These are phyloP conservation scores for Knoxdaviesia capensis DNA, from an alignment of 2,329 filamentous ascomycete species.

Conservation along the genomic window DNA sequence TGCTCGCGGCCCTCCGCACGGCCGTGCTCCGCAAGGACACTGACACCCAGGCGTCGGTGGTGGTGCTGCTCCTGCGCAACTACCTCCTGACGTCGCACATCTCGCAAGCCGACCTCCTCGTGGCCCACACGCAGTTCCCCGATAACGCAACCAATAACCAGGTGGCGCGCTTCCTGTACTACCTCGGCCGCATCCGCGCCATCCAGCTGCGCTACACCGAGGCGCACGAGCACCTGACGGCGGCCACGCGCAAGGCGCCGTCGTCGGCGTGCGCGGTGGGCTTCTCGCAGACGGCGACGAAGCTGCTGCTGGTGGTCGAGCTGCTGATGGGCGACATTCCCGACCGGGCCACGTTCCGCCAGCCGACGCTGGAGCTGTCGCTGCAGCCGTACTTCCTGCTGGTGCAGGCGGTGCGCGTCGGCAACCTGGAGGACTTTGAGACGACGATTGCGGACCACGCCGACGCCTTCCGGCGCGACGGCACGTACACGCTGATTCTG, in stretches of 20 bases:
- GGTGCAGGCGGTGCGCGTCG: slow-evolving; percentile 89
- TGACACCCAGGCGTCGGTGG: slow-evolving; percentile 92
- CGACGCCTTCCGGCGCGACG: slow-evolving; percentile 75
- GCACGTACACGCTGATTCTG: slow-evolving; percentile 86
- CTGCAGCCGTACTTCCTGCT: slow-evolving; percentile 86
- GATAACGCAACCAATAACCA: slow-evolving; percentile 93
- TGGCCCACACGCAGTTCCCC: slow-evolving; percentile 91
- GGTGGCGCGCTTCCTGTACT: slow-evolving; percentile 92
- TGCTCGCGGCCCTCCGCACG: slow-evolving; percentile 76
- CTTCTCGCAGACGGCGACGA: slow-evolving; percentile 90
- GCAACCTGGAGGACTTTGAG: slow-evolving; percentile 84
- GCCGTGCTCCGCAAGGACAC: slow-evolving; percentile 93
- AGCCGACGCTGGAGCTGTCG: slow-evolving; percentile 66
- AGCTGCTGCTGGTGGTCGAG: slow-evolving; percentile 91
- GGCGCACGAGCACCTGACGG: slow-evolving; percentile 82
- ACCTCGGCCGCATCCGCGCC: slow-evolving; percentile 85
- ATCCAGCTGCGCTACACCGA: slow-evolving; percentile 96
- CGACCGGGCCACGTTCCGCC: slow-evolving; percentile 83
- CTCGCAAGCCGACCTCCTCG: slow-evolving; percentile 83
- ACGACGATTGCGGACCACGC: slow-evolving; percentile 66
- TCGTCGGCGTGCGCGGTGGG: slow-evolving; percentile 75
- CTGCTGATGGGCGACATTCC: slow-evolving; percentile 97
- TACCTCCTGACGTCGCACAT: slow-evolving; percentile 95
- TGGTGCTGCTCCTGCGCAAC: slow-evolving; percentile 83
- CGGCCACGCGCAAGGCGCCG: slow-evolving; percentile 86